Conservation (phyloP, 352 stramenopile genomes). For the Phytophthora niederhauseri region DNA sequence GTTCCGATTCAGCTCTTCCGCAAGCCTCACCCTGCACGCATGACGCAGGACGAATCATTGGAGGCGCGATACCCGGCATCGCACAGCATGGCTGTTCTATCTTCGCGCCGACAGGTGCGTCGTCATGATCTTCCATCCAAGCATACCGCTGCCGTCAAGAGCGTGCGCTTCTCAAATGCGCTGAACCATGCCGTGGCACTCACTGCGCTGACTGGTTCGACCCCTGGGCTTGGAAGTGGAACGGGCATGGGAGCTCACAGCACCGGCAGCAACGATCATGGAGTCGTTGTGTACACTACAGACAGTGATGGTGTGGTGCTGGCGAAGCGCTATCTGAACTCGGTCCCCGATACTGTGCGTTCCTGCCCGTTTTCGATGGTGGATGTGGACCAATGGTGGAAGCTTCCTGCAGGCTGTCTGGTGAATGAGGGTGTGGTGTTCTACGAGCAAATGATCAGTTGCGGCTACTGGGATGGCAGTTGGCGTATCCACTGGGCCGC, state of each 20-base stretch:
- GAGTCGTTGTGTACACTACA: conserved; percentile 81
- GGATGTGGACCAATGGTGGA: conserved; percentile 90
- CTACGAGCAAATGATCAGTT: conserved; percentile 92
- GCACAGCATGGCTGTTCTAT: conserved; percentile 73
- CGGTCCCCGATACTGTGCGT: conserved; percentile 66
- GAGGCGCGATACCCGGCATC: conserved; percentile 76
- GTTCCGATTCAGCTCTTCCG: conserved; percentile 82
- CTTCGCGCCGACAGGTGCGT: conserved; percentile 80
- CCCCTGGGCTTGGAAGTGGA: conserved; percentile 65
- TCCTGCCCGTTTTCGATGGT: conserved; percentile 80
- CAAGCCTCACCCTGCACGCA: conserved; percentile 68
- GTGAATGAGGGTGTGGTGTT: conserved; percentile 85
- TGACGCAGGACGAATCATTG: conserved; percentile 81
- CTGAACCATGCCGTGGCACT: conserved; percentile 66
- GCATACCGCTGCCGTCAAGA: conserved; percentile 68
- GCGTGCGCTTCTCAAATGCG: conserved; percentile 81
- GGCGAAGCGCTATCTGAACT: conserved; percentile 79
- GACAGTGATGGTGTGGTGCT: conserved; percentile 79
- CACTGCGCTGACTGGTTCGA: conserved; percentile 43
- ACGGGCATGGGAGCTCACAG: conserved; percentile 77
- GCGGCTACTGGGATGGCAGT: conserved; percentile 87
- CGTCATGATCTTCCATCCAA: conserved; percentile 81
- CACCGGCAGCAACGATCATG: conserved; percentile 56
- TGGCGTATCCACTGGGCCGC: conserved; percentile 90
- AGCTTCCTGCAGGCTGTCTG: conserved; percentile 72